Conservation (phyloP, 768 basidiomycete species). For the Dentipellis sp. region DNA sequence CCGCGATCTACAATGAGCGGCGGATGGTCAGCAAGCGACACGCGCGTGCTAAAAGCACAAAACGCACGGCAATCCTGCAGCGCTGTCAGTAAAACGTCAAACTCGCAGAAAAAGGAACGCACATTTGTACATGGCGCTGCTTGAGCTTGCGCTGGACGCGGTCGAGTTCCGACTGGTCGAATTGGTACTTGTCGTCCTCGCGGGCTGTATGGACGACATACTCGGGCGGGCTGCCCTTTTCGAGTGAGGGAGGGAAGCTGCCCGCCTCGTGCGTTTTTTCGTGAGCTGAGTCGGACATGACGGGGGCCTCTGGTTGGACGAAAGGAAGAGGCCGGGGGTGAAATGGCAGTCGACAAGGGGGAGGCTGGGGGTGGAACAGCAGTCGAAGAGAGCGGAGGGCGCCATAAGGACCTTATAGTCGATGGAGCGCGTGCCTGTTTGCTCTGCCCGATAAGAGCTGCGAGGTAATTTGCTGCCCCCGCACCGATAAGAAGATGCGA, state of each 20-base stretch:
- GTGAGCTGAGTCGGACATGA: neutral
- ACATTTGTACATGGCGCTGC: slow-evolving; percentile 78
- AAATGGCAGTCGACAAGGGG: neutral
- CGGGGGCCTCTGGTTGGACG: neutral
- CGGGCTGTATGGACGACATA: slow-evolving; percentile 13
- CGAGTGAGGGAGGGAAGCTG: slow-evolving; percentile 6
- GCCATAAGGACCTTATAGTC: neutral
- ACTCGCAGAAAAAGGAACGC: slow-evolving; percentile 15
- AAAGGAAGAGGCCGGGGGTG: neutral
- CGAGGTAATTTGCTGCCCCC: neutral
- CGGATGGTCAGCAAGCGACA: neutral
- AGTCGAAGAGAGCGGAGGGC: neutral
- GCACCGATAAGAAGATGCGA: neutral
- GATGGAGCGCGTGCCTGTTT: neutral
- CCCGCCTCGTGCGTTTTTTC: neutral
- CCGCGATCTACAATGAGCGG: slow-evolving; percentile 43
- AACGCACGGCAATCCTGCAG: slow-evolving; percentile 52
- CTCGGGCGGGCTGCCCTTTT: slow-evolving; percentile 19
- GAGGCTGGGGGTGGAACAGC: neutral
- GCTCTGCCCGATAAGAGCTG: neutral
- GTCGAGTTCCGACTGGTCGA: slow-evolving; percentile 58
- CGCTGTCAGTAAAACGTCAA: neutral
- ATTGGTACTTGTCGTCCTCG: slow-evolving; percentile 25
- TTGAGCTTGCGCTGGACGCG: slow-evolving; percentile 63
- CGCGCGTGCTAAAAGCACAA: neutral